Evolutionary conservation across 2,329 filamentous ascomycete genomes (phyloP), one percentile per base, ranked within the genome.

Genomic region (Epichloe glyceriae): DNA sequence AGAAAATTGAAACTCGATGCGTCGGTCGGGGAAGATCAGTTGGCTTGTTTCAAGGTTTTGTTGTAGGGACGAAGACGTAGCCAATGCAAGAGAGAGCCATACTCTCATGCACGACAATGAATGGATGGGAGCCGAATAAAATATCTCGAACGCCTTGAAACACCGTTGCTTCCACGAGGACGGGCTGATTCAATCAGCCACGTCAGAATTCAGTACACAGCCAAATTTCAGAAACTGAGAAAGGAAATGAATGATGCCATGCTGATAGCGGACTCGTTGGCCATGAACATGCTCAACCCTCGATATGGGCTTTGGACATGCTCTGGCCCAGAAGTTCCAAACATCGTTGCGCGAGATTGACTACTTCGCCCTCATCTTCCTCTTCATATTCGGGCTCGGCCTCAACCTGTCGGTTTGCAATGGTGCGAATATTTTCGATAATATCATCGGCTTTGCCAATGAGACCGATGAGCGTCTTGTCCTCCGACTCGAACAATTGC

Each of bases 401-500:
- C 61, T 95, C 89, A 55, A 95, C 78, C 59, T 86, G 88, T 62
- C 86, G 88, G 63, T 94, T 90, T 19, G 89, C 87, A 62, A 98
- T 97, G 56, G 81, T 80, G 66, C 86, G 88, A 55, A 97, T 93
- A 78, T 95, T 89, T 55, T 88, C 81, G 51, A 96, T 86, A 57
- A 98, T 86, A 57, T 95, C 88, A 56, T 91, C 86, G 2, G 89
- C 90, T 62, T 91, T 86, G 60, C 87, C 83, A 58, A 98, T 96
- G 46, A 88, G 81, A 47, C 83, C 83, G 55, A 96, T 85, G n/a
- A 98, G 75, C 50, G 82, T 85, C 69, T 86, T 83, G 64, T 98
- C 91, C 65, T 95, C 90, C 0, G 91, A 96, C 69, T 98, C 93
- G 47, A 98, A 83, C 3, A 98, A 78, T 64, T 98, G 93, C 3